Conservation (phyloP, 1,284 basidiomycete species). For the Tilletia caries region DNA sequence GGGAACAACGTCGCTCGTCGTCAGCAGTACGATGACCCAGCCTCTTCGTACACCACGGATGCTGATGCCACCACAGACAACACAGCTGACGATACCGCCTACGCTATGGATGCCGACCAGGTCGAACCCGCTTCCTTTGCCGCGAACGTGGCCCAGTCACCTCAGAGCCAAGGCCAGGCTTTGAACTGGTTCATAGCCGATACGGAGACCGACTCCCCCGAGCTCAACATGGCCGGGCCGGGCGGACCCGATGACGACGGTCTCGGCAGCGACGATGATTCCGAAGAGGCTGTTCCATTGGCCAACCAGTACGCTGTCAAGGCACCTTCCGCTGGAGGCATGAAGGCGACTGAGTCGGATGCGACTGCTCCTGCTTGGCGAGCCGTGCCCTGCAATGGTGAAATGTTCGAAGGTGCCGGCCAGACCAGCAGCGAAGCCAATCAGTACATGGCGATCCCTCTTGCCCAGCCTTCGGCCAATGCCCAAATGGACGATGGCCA, state of each 20-base stretch:
- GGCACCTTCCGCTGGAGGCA: background rate
- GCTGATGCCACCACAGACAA: background rate
- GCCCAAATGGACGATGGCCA: background rate
- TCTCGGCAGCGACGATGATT: background rate
- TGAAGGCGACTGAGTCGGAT: background rate
- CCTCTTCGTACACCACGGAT: background rate
- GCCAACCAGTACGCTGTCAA: constrained; percentile 6
- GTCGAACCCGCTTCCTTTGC: constrained; percentile 5
- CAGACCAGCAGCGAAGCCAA: background rate
- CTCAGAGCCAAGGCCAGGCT: background rate
- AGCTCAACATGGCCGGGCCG: constrained; percentile 8
- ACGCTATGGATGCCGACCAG: background rate
- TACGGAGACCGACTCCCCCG: constrained; percentile 4
- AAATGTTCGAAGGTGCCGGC: constrained; percentile 13
- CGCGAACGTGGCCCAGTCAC: constrained; percentile 6
- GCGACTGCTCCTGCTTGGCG: constrained; percentile 4
- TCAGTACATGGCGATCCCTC: background rate
- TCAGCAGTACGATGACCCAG: background rate
- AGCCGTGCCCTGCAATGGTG: constrained; percentile 10
- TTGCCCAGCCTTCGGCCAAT: background rate
- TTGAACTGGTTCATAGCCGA: constrained; percentile 11
- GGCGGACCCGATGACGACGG: background rate
- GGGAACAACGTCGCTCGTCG: background rate
- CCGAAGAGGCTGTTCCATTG: background rate
- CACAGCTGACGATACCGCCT: background rate